Evolutionary conservation across 1,284 basidiomycete species (phyloP), one percentile per base, ranked within the genome.

Genomic region (Cystobasidium slooffiae): DNA sequence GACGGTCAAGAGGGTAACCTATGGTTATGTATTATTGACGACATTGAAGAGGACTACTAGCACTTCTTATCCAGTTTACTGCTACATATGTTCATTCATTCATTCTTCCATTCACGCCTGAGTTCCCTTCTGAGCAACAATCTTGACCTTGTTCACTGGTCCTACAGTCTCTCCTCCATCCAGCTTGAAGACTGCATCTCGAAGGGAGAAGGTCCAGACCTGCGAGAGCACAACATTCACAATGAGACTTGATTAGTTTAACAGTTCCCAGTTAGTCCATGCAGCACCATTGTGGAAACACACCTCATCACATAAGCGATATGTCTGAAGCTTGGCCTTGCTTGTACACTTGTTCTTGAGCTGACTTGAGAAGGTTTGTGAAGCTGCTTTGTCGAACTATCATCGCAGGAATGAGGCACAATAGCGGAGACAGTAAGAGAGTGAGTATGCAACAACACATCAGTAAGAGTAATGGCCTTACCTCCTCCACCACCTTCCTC

Each of bases 171-270:
- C 78, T 79, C 91, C 92, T 59, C 89, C 89, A 83, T 97, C 94
- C 90, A 97, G 93, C 83, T 96, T 96, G 85, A 97, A 95, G 18
- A 88, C 87, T 16, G 94, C 90, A 78, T 94, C 89, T 82, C 93
- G 92, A 62, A 96, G 91, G 76, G 95, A 91, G 83, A 97, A 97
- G 51, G 94, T 97, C 94, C 94, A 97, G 61, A 97, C 94, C 80
- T 81, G 75, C 3, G 22, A 31, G 14, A 18, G 24, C 59, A 6
- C 8, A 22, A 39, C 41, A 67, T 16, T 18, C 46, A 9, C 10
- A 10, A 14, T 51, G 22, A 16, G 46, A 24, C 31, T 55, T 22
- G 20, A 4, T 10, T 8, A 8, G 37, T 0, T 24, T 7, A 7
- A 7, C 44, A 43, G 16, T 24, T 22, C n/a, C 20, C 22, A 16